These are phyloP conservation scores for Triticum dicoccoides DNA, from an alignment of 176 grass and related monocot genomes.

Conservation along the genomic window DNA sequence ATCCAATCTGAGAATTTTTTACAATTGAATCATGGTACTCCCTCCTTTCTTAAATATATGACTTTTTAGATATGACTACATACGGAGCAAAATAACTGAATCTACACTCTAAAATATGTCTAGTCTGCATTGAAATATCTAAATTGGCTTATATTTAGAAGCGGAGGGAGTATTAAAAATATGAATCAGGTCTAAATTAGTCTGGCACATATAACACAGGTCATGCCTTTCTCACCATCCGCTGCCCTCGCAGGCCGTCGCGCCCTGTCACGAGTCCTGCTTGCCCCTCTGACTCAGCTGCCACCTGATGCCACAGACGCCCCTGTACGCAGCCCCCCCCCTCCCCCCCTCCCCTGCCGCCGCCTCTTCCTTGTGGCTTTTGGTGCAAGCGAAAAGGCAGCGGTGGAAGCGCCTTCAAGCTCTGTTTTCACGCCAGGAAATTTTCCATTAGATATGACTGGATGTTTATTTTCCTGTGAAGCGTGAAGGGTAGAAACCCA, in stretches of 20 bases:
- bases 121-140: too few relatives aligned
- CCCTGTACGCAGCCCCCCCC: neutral
- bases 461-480: neutral
- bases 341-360: too few relatives aligned
- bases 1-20: neutral
- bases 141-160: too few relatives aligned
- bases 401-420: neutral
- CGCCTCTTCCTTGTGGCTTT: neutral
- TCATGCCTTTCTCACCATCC: neutral
- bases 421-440: neutral
- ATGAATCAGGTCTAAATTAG: neutral
- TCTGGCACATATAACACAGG: neutral
- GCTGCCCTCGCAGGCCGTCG: neutral
- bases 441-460: neutral
- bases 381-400: neutral
- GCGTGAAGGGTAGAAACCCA: neutral
- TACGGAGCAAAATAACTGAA: too few relatives aligned
- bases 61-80: too few relatives aligned
- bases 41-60: too few relatives aligned
- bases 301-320: neutral
- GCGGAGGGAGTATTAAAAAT: neutral
- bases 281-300: neutral
- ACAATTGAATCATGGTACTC: neutral
- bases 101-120: too few relatives aligned
- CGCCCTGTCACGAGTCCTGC: neutral